Evolutionary conservation across 495 filamentous ascomycete genomes (phyloP), one percentile per base, ranked within the genome.

Genomic region (Penicillium daleae): DNA sequence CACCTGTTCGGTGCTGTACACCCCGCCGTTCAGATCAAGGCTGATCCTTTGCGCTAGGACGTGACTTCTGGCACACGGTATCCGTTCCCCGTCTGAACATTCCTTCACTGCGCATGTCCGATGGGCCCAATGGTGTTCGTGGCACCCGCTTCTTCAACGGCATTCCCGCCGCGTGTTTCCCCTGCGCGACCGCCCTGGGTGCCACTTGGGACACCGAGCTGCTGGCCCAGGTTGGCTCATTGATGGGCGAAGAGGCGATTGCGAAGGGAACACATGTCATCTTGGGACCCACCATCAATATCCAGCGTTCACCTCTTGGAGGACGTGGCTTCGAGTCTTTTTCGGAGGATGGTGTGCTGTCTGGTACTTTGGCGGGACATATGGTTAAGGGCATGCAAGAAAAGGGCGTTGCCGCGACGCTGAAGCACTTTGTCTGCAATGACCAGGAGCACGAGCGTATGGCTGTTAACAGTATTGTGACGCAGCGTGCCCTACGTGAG

Each of bases 341-440:
- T 57, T 91, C 90, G 6, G 91, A 93, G 66, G 91, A 94, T 68
- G 90, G 90, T 8, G 77, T 89, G 9, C 79, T 94, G 3, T 85
- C 89, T 4, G 91, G 91, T 0, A 80, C 81, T 6, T 75, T 89
- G 24, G 89, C 90, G 21, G 89, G 87, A 0, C 76, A 86, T 44
- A 78, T 89, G 32, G 84, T 87, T 61, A 86, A 85, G 63, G 89
- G 90, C 12, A 83, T 94, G 40, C 89, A 94, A 71, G 82, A 81
- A 33, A 88, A 85, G 39, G 88, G 89, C 3, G 84, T 93, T 24
- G 85, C 84, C 24, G 87, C 90, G 0, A 90, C 88, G 1, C 76
- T 92, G 52, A 94, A 93, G 80, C 91, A 94, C 90, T 94, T 91
- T 67, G 86, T 90, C n/a, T 88, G 85, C 63, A 94, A 93, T 71